Percentiles rank a stretch among this genome's conserved stretches.
Conservation (phyloP, 2,329 filamentous ascomycete genomes). For the Leptosphaerulina australis region DNA sequence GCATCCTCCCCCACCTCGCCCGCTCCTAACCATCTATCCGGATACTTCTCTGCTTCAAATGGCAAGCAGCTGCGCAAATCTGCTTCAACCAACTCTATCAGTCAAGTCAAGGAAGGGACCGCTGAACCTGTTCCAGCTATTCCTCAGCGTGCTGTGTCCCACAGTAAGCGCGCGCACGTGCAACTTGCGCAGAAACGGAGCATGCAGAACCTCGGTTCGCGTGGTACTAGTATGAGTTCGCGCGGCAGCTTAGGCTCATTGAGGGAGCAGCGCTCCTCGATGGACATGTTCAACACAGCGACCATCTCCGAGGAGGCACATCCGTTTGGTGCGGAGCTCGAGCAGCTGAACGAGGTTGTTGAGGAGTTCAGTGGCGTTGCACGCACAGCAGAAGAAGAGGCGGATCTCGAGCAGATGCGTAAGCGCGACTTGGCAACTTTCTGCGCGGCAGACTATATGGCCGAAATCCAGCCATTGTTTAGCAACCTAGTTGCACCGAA, state of each 20-base stretch:
- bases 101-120: slow-evolving; percentile 33
- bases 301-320: slow-evolving; percentile 54
- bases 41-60: slow-evolving; percentile 62
- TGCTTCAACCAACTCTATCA: slow-evolving; percentile 46
- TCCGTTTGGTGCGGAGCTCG: slow-evolving; percentile 88
- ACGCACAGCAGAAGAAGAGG: slow-evolving; percentile 68
- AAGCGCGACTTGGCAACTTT: slow-evolving; percentile 74
- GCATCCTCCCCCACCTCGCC: slow-evolving; percentile 56
- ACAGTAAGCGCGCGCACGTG: slow-evolving; percentile 87
- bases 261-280: slow-evolving; percentile 57
- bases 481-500: slow-evolving; percentile 30
- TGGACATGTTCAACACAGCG: slow-evolving; percentile 49
- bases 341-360: slow-evolving; percentile 88
- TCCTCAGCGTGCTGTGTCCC: slow-evolving; percentile 79
- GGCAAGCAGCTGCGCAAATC: slow-evolving; percentile 52
- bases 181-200: slow-evolving; percentile 73
- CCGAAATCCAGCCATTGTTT: slow-evolving; percentile 73
- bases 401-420: slow-evolving; percentile 74
- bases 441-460: slow-evolving; percentile 80
- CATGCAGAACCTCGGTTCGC: slow-evolving; percentile 50
- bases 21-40: slow-evolving; percentile 61
- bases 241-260: slow-evolving; percentile 59
- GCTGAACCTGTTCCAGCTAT: slow-evolving; percentile 65
- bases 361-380: slow-evolving; percentile 76
- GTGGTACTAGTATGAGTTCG: slow-evolving; percentile 15